Evolutionary conservation across 345 rosid genomes (phyloP).

Genomic region (Atalantia buxifolia): DNA sequence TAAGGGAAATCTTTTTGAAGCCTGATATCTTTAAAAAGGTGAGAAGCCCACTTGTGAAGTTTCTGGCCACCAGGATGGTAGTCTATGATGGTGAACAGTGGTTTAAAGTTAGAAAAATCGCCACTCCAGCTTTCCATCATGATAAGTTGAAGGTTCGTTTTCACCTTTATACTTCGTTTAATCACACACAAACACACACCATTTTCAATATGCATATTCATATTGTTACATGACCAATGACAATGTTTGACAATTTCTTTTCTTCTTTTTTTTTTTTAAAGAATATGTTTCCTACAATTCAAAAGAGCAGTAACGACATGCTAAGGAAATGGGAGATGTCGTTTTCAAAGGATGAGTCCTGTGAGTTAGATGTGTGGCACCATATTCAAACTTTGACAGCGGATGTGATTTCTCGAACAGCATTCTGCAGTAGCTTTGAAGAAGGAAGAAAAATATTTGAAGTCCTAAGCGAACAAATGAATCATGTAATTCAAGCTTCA

Average conservation of each 20-base stretch:
- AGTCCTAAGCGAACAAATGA: slow-evolving; percentile 44
- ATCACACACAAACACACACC: too few species aligned
- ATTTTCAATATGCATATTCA: not conserved
- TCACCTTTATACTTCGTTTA: too few species aligned
- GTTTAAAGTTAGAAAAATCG: slow-evolving; percentile 45
- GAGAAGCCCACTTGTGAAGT: slow-evolving; percentile 26
- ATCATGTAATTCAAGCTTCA: slow-evolving; percentile 26
- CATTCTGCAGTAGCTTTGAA: slow-evolving; percentile 67
- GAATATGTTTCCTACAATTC: slow-evolving; percentile 11
- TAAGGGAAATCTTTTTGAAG: slow-evolving; percentile 42
- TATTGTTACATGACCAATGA: not conserved
- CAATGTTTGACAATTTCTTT: not conserved
- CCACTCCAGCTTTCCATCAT: slow-evolving; percentile 52
- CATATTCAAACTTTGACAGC: slow-evolving; percentile 24
- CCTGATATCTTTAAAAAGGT: slow-evolving; percentile 32
- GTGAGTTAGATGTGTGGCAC: slow-evolving; percentile 22
- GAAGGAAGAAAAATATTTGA: slow-evolving; percentile 66
- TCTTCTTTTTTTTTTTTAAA: not conserved
- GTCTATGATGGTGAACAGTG: slow-evolving; percentile 52
- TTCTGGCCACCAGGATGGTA: slow-evolving; percentile 30
- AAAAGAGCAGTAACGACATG: slow-evolving; percentile 29
- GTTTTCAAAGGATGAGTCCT: not conserved
- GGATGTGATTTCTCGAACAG: slow-evolving; percentile 43
- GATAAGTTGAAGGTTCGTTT: slow-evolving; percentile 55
- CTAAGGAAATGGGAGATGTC: slow-evolving; percentile 27